phyloP scores from a whole-genome alignment of 1,139 yeast species.

The Lodderomyces parapsilosis region DNA sequence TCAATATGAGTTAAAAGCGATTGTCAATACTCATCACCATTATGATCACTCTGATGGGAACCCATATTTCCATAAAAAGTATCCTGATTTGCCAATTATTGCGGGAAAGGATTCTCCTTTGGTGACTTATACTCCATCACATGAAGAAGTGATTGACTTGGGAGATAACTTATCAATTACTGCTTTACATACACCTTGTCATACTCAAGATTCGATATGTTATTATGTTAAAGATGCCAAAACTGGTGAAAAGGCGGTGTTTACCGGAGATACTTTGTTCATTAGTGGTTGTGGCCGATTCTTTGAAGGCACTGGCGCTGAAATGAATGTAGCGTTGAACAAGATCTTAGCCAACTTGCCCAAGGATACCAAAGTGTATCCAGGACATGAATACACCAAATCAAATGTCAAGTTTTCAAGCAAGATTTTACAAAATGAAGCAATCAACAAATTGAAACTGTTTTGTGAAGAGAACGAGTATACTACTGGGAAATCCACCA shows the following conservation, averaged over 20 bases:
- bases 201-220: slow-evolving; percentile 93
- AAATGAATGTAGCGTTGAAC: slow-evolving; percentile 76
- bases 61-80: slow-evolving; percentile 36
- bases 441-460: slow-evolving; percentile 53
- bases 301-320: slow-evolving; percentile 83
- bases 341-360: slow-evolving; percentile 60
- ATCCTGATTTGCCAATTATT: slow-evolving; percentile 65
- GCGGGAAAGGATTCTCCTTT: slow-evolving; percentile 81
- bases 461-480: slow-evolving; percentile 57
- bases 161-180: slow-evolving; percentile 68
- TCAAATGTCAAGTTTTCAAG: slow-evolving; percentile 76
- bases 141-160: slow-evolving; percentile 57
- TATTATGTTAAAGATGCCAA: slow-evolving; percentile 66
- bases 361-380: slow-evolving; percentile 68
- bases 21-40: slow-evolving; percentile 95
- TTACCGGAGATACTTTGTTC: slow-evolving; percentile 94
- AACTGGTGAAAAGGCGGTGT: slow-evolving; percentile 69
- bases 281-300: slow-evolving; percentile 96
- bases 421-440: slow-evolving; percentile 55
- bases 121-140: slow-evolving; percentile 67
- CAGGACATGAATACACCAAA: slow-evolving; percentile 95
- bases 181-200: slow-evolving; percentile 95
- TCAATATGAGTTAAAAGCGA: slow-evolving; percentile 54
- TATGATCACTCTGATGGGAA: slow-evolving; percentile 95
- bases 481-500: slow-evolving; percentile 83